Base-by-base conservation (phyloP, 106 monocot species). In the Phalaenopsis equestris region DNA sequence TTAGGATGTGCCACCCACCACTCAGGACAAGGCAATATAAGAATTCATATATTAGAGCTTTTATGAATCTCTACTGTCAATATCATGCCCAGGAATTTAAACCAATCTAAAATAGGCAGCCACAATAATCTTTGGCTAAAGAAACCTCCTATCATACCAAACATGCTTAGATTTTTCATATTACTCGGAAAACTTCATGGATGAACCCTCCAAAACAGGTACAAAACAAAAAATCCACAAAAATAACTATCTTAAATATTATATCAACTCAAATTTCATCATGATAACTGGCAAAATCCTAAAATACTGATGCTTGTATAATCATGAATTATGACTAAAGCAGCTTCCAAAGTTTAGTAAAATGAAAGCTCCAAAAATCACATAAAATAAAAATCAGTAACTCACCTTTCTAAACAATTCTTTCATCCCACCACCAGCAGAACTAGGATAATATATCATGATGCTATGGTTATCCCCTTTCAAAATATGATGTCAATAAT, bases 381-480 rank as follows among this genome's bases (percentile, higher is more conserved):
- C 43, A 74, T 43, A 23, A 49, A 76, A 76, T 24, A 6, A 10
- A 76, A 49, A 76, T 11, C 3, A 49, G 72, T n/a, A 24, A 9
- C 30, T 74, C 84, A 99, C 98, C 89, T 99, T 99, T 41, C 98
- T 86, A 76, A 99, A 99, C 72, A 99, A 85, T 80, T 94, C 98
- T 81, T 99, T 99, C 98, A 99, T 99, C 67, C 98, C 98, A 7
- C 98, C 94, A 79, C 98, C 98, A 83, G 98, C 98, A 82, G 92
- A 99, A 83, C 87, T 99, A 52, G 98, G 98, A 80, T 99, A 99
- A 74, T 99, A 99, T 83, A 99, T 94, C 98, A 99, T 99, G 86
- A 99, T 99, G 81, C 98, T 92, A 84, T 99, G 98, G 82, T 99
- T 86, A 88, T 99, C 98, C 75, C 98, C 98, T 99, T 85, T 49